Conservation (phyloP, 306 rosid species). For the Quercus bicolor region DNA sequence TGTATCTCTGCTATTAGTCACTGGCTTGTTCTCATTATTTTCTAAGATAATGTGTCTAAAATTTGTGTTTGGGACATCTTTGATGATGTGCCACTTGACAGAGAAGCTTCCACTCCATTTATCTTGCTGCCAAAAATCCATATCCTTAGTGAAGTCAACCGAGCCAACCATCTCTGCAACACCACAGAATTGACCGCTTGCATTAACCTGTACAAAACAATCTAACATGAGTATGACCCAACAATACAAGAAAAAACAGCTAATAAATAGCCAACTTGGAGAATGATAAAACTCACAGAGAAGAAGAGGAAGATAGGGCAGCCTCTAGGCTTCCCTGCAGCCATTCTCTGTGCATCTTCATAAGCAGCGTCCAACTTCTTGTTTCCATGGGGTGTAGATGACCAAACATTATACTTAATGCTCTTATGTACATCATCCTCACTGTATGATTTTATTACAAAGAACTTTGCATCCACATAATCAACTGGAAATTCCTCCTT, state of each 20-base stretch:
- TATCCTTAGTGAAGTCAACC: conserved; percentile 74
- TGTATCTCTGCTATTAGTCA: conserved; percentile 92
- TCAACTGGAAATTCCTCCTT: conserved; percentile 66
- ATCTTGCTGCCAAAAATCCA: conserved; percentile 99
- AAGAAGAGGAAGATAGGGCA: conserved; percentile 80
- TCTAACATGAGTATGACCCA: not conserved
- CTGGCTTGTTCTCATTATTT: conserved; percentile 96
- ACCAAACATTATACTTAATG: conserved; percentile 93
- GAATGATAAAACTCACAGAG: conserved; percentile 52
- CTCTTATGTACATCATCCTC: conserved; percentile 99
- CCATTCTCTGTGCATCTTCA: conserved; percentile 69
- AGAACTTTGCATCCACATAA: conserved; percentile 69
- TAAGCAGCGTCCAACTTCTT: conserved; percentile 70
- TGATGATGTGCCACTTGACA: conserved; percentile 87
- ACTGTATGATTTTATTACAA: conserved; percentile 90
- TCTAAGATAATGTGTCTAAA: conserved; percentile 84
- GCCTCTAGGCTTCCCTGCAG: conserved; percentile 52
- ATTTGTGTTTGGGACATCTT: conserved; percentile 76
- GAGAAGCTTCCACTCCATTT: conserved; percentile 98
- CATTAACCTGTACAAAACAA: conserved; percentile 64
- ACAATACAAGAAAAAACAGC: not conserved
- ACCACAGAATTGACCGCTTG: conserved; percentile 94
- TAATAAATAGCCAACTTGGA: not conserved
- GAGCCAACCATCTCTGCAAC: conserved; percentile 83
- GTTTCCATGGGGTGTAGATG: conserved; percentile 94